Evolutionary conservation across 2,329 filamentous ascomycete genomes (phyloP).

Genomic region (Fusarium scirpi): DNA sequence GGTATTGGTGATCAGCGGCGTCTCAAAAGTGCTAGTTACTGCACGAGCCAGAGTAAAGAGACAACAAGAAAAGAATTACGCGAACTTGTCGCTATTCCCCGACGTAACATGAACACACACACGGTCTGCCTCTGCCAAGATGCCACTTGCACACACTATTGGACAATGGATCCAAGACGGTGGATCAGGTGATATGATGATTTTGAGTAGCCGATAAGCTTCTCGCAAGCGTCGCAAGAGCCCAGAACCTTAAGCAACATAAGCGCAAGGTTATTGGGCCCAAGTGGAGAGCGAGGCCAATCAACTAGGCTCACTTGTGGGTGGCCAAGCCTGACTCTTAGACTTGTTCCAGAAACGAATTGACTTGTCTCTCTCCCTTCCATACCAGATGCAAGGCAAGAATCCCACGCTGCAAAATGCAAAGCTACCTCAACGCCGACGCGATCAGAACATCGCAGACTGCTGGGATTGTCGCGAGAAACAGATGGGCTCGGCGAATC

Average conservation of each 20-base stretch:
- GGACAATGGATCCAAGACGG: conserved; percentile 13
- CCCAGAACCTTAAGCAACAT: conserved; percentile 42
- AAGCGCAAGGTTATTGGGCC: conserved; percentile 35
- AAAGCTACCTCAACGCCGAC: conserved; percentile 3
- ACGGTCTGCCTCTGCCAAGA: conserved; percentile 20
- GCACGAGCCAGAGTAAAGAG: background rate
- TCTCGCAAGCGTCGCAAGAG: conserved; percentile 33
- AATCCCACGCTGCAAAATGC: conserved; percentile 16
- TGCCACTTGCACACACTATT: conserved; percentile 16
- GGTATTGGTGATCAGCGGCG: background rate
- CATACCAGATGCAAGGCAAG: conserved; percentile 2
- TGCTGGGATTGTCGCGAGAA: background rate
- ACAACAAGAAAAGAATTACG: conserved; percentile 5
- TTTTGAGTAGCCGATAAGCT: conserved; percentile 42
- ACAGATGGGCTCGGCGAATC: conserved; percentile 25
- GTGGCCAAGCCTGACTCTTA: conserved; percentile 31
- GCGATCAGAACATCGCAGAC: conserved; percentile 9
- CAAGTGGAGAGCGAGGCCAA: conserved; percentile 27
- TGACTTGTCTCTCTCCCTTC: background rate
- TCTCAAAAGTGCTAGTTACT: conserved; percentile 4
- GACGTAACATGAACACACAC: conserved; percentile 11
- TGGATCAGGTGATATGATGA: conserved; percentile 23
- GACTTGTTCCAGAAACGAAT: conserved; percentile 33
- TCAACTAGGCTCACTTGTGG: conserved; percentile 6
- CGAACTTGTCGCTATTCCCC: conserved; percentile 7